Conservation (phyloP, 805 yeast species). For the Starmerella tilneyi region DNA sequence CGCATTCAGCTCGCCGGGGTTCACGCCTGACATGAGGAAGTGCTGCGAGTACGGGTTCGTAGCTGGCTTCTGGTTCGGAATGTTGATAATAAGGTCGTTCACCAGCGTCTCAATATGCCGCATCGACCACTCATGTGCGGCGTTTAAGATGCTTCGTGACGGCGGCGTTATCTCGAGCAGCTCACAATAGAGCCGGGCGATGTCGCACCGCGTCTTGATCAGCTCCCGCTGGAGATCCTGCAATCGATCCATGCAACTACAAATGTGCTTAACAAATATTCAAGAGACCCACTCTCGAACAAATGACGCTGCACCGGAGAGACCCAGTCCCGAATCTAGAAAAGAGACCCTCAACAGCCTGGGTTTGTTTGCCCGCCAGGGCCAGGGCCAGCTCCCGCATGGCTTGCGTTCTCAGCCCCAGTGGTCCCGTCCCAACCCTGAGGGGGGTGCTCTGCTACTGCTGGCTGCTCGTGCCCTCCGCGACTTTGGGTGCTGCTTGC, state of each 20-base stretch:
- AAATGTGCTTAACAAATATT: no score
- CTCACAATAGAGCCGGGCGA: conserved; percentile 27
- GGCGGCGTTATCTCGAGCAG: conserved; percentile 28
- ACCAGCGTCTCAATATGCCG: conserved; percentile 28
- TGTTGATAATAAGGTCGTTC: conserved; percentile 26
- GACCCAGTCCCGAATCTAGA: no score
- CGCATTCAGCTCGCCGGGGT: conserved; percentile 21
- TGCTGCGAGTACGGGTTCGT: conserved; percentile 26
- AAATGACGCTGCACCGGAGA: no score
- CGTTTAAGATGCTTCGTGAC: conserved; percentile 26
- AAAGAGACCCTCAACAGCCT: no score
- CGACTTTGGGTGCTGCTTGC: neutral
- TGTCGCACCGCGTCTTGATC: conserved; percentile 31
- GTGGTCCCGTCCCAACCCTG: neutral
- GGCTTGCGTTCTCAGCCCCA: conserved; percentile 5
- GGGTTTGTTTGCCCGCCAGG: neutral
- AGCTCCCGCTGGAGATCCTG: conserved; percentile 24
- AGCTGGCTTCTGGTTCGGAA: conserved; percentile 25
- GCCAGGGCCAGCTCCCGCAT: neutral
- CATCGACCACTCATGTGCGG: conserved; percentile 32
- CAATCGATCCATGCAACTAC: conserved; percentile 14
- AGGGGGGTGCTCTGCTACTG: neutral
- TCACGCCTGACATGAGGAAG: conserved; percentile 25
- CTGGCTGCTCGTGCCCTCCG: neutral
- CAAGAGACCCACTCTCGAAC: no score